Evolutionary conservation across 306 rosid genomes (phyloP), one percentile per base, ranked within the genome.

Genomic region (Lathyrus sativus): DNA sequence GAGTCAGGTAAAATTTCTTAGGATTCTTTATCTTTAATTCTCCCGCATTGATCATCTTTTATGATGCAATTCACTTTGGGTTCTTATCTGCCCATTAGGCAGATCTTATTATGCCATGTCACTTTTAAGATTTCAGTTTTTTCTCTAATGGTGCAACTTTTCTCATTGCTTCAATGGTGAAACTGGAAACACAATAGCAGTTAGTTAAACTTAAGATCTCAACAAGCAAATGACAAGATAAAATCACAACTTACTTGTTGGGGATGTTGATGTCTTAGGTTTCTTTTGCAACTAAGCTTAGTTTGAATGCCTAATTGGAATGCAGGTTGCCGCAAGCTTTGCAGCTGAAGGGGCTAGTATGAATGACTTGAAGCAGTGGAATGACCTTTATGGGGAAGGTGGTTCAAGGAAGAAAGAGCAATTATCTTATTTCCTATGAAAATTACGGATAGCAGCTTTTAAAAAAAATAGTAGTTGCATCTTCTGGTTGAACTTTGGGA

Each of bases 281-380:
- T 66, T 66, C 43, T 51, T 68, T 51, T 68, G 41, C 18, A 26
- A 26, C 42, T 24, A 24, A 43, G 28, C 46, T 28, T 50, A 17
- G 71, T 68, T 65, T 73, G 54, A 62, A 38, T 29, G 26, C 35
- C 9, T 62, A 35, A 41, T 72, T 29, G 73, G 50, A 78, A 69
- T 57, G 43, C 76, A 93, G 98, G 96, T 88, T 56, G 87, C 90
- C 9, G 86, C 98, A 39, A 93, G 98, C 79, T 86, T 82, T 76
- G 86, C 97, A 35, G 18, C 89, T 3, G 91, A 93, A 70, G 98
- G 97, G 39, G 74, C 95, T 24, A 84, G 84, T 77, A 93, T 93
- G 98, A 56, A 54, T 53, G 97, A 90, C 75, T 74, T 93, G 85
- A 86, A 74, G 83, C 95, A 88, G 71, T 93, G 98, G 98, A 93